A percentile compares a stretch with the other conserved stretches of the same genome.
These are phyloP conservation scores for Dryas integrifolia DNA, from an alignment of 331 rosid species.

Conservation along the genomic window DNA sequence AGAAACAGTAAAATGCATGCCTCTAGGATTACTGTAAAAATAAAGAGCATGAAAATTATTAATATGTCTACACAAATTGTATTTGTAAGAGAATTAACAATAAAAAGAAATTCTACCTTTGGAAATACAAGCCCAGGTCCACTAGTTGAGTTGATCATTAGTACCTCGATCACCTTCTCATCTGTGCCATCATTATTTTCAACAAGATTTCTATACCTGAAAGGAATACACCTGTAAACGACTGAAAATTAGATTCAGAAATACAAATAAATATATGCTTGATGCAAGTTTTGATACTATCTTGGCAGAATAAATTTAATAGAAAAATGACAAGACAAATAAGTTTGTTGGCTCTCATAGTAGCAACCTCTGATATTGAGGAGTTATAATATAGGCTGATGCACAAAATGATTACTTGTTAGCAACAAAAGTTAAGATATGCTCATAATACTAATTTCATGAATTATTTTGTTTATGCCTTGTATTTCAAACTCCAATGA, in stretches of 20 bases:
- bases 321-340: not conserved
- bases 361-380: not conserved
- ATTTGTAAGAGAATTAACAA: not conserved
- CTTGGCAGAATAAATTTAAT: not conserved
- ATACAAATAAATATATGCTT: not conserved
- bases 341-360: not conserved
- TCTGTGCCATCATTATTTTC: conserved; percentile 14
- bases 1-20: not conserved
- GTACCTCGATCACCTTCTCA: conserved; percentile 37
- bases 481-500: not conserved
- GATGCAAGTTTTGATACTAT: not conserved
- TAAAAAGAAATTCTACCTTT: conserved; percentile 26
- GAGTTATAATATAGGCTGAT: not conserved
- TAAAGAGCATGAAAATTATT: not conserved
- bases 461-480: not conserved
- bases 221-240: conserved; percentile 44
- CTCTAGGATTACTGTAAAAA: not conserved
- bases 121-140: conserved; percentile 48
- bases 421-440: not conserved
- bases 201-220: conserved; percentile 18
- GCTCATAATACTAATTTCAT: not conserved
- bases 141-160: conserved; percentile 45
- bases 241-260: not conserved
- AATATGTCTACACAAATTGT: not conserved
- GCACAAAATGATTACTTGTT: not conserved